Percentiles rank a stretch among this genome's conserved stretches.
Conservation (phyloP, 208 protist species). For the Herpetomonas muscarum region DNA sequence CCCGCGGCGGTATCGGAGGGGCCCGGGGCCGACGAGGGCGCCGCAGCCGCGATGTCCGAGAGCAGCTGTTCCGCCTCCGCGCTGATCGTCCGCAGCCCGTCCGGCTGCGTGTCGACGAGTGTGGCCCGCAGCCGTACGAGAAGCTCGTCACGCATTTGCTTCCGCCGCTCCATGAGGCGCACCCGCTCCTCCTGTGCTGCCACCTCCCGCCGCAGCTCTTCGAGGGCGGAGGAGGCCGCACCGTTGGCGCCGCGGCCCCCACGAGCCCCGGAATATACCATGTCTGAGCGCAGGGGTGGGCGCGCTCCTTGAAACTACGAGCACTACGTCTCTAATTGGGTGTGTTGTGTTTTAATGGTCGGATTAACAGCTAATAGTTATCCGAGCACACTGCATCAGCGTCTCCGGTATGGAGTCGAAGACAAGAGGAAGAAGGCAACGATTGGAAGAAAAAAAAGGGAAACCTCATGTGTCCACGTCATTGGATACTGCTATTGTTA, state of each 20-base stretch:
- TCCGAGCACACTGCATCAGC: no score
- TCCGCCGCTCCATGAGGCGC: slow-evolving; percentile 12
- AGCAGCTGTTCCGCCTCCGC: slow-evolving; percentile 12
- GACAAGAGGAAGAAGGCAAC: background rate
- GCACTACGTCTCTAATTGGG: no score
- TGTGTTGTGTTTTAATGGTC: no score
- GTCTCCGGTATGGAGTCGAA: no score
- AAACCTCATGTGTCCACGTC: background rate
- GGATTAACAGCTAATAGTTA: no score
- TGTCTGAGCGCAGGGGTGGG: no score
- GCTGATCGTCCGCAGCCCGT: slow-evolving; percentile 9
- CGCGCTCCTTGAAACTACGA: no score
- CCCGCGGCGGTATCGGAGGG: no score
- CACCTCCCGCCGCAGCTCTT: slow-evolving; percentile 22
- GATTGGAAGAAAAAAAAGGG: background rate
- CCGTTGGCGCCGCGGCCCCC: background rate
- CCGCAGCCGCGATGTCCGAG: no score
- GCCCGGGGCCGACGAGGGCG: no score
- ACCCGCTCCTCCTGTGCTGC: slow-evolving; percentile 27
- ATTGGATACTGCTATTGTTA: no score
- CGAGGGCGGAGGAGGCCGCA: background rate
- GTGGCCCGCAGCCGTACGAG: slow-evolving; percentile 16
- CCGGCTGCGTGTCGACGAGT: slow-evolving; percentile 9
- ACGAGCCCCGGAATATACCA: no score
- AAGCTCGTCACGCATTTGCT: slow-evolving; percentile 18